These are phyloP conservation scores for Prototheca cutis DNA, from an alignment of 163 green algal species.

Conservation along the genomic window DNA sequence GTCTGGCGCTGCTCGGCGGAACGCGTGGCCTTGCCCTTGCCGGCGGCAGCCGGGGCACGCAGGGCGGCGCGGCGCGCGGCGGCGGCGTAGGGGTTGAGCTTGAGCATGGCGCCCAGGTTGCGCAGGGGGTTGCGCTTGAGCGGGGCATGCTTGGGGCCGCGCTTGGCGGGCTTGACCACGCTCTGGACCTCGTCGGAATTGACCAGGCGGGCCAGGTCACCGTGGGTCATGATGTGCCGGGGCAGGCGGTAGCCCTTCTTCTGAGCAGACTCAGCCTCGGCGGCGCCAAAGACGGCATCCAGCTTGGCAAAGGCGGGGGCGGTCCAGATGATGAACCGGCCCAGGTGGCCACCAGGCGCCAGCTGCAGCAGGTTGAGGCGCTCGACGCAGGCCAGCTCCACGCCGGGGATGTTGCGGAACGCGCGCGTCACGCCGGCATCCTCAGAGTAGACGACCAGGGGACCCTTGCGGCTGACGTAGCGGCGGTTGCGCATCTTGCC, in stretches of 20 bases:
- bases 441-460: conserved; percentile 85
- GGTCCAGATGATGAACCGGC: conserved; percentile 98
- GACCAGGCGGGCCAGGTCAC: conserved; percentile 90
- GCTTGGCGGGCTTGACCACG: conserved; percentile 41
- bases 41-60: conserved; percentile 22
- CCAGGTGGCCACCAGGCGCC: conserved; percentile 92
- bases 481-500: conserved; percentile 96
- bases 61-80: conserved; percentile 14
- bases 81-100: conserved; percentile 84
- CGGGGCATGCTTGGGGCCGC: conserved; percentile 26
- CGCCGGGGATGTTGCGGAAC: conserved; percentile 94
- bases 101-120: conserved; percentile 91
- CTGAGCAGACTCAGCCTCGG: conserved; percentile 31
- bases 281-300: conserved; percentile 83
- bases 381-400: conserved; percentile 80
- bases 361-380: conserved; percentile 94
- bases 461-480: conserved; percentile 86
- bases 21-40: conserved; percentile 13
- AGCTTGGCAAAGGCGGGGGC: conserved; percentile 88
- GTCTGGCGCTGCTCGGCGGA: conserved; percentile 45
- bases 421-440: conserved; percentile 79
- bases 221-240: conserved; percentile 78
- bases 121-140: conserved; percentile 99
- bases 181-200: conserved; percentile 96
- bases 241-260: conserved; percentile 91